A percentile compares a stretch with the other conserved stretches of the same genome.
phyloP scores from a whole-genome alignment of 257 asterid genomes.

The Solanum infundibuliforme region DNA sequence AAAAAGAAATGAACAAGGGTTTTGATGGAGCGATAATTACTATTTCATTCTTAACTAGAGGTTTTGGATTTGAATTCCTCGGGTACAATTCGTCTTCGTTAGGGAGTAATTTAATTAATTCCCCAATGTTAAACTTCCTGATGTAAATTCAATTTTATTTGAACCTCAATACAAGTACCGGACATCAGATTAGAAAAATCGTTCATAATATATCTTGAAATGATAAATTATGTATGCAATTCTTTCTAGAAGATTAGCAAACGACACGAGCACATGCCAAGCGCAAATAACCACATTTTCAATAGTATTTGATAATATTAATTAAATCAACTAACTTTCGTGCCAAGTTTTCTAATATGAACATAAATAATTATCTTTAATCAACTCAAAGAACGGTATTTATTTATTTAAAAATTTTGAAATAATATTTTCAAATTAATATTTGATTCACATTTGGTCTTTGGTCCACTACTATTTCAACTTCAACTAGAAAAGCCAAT shows the following conservation, averaged over 20 bases:
- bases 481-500: not conserved
- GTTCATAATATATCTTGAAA: not conserved
- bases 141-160: no score
- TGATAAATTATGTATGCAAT: not conserved
- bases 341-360: not conserved
- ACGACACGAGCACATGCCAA: not conserved
- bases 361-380: not conserved
- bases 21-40: no score
- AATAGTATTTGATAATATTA: not conserved
- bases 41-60: not conserved
- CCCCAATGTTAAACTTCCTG: no score
- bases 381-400: not conserved
- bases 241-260: not conserved
- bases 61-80: accelerated
- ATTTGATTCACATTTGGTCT: not conserved
- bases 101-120: no score
- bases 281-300: not conserved
- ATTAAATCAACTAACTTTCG: not conserved
- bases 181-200: accelerated
- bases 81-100: no score
- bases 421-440: not conserved
- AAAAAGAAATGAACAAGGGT: no score
- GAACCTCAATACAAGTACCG: not conserved
- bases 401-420: not conserved
- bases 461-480: not conserved